phyloP scores from a whole-genome alignment of 73 alveolate genomes.

The Stentor roeselii region DNA sequence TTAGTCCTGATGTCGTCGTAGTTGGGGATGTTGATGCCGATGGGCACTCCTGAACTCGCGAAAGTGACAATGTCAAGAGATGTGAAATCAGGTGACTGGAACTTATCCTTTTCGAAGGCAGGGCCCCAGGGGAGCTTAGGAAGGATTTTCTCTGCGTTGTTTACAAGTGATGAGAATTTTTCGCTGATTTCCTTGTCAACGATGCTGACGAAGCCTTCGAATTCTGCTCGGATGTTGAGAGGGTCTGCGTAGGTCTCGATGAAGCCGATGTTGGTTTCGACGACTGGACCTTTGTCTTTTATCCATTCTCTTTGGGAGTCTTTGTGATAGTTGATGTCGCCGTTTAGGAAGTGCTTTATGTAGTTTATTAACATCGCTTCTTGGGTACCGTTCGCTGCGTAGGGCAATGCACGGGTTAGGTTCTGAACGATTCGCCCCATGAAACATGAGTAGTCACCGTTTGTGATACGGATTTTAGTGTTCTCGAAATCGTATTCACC shows the following conservation, averaged over 20 bases:
- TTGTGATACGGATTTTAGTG: constrained; percentile 45
- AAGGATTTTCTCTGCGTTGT: constrained; percentile 66
- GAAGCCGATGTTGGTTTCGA: constrained; percentile 87
- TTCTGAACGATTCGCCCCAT: constrained; percentile 56
- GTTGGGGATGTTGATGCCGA: constrained; percentile 95
- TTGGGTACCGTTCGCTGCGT: constrained; percentile 55
- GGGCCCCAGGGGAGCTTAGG: constrained; percentile 92
- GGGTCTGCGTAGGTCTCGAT: constrained; percentile 90
- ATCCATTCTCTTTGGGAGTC: constrained; percentile 78
- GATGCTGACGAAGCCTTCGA: constrained; percentile 88
- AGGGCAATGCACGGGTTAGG: constrained; percentile 60
- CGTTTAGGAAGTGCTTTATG: constrained; percentile 62
- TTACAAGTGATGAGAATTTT: constrained; percentile 65
- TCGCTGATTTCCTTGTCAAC: constrained; percentile 76
- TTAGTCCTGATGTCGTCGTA: constrained; percentile 85
- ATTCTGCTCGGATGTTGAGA: constrained; percentile 79
- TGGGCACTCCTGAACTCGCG: constrained; percentile 82
- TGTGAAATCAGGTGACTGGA: constrained; percentile 82
- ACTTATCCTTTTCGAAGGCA: constrained; percentile 83
- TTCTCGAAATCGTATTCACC: constrained; percentile 41
- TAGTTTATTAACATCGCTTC: constrained; percentile 61
- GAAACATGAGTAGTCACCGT: constrained; percentile 81
- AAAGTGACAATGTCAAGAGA: constrained; percentile 81
- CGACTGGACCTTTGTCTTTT: constrained; percentile 61
- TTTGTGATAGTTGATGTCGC: constrained; percentile 64